Conservation (phyloP, 208 protist genomes). For the Leishmania lainsoni region DNA sequence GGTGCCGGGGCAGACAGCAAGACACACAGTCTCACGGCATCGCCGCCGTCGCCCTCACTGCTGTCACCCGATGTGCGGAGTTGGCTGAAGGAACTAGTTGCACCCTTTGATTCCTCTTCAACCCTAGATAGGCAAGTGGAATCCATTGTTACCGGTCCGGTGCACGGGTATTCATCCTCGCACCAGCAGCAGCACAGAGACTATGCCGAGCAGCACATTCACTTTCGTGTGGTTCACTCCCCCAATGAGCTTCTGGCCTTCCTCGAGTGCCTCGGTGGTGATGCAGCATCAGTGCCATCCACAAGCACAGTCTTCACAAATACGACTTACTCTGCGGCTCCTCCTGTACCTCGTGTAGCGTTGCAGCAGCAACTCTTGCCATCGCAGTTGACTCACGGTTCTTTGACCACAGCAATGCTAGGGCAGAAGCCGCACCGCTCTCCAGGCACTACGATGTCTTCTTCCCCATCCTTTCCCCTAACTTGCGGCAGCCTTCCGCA, state of each 20-base stretch:
- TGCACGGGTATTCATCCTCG: background rate
- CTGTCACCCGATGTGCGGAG: background rate
- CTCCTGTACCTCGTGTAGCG: background rate
- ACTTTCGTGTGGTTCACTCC: conserved; percentile 27
- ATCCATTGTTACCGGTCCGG: background rate
- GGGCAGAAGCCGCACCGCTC: conserved; percentile 1
- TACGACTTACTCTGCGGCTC: background rate
- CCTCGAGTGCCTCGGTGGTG: conserved; percentile 15
- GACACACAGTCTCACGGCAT: background rate
- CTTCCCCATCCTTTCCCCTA: background rate
- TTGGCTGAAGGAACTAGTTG: background rate
- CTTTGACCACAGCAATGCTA: background rate
- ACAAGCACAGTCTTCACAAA: background rate
- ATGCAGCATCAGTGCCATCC: background rate
- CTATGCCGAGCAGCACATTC: conserved; percentile 34
- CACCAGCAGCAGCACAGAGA: conserved; percentile 16
- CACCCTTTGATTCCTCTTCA: background rate
- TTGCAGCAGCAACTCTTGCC: background rate
- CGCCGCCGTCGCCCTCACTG: background rate
- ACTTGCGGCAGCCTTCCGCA: background rate
- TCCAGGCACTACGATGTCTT: background rate
- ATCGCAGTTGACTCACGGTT: background rate
- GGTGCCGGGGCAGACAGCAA: conserved; percentile 4
- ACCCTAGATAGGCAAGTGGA: background rate
- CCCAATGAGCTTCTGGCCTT: conserved; percentile 47